phyloP scores from a whole-genome alignment of 306 rosid species.

The Cucumis sativus region DNA sequence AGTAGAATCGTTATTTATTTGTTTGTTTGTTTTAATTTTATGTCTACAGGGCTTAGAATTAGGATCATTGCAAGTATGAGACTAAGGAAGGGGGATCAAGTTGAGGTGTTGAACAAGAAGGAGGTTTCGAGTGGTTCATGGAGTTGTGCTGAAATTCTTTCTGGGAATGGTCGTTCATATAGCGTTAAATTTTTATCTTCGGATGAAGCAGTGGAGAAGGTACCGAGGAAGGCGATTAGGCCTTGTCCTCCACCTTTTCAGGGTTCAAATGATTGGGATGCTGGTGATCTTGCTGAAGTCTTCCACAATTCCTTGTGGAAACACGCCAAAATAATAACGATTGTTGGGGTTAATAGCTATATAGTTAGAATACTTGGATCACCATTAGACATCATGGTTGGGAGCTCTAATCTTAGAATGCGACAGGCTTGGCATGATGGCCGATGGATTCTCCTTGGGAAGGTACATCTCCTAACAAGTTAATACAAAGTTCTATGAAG shows the following conservation, averaged over 20 bases:
- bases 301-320: conserved; percentile 54
- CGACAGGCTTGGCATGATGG: conserved; percentile 52
- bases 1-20: neutral
- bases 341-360: conserved; percentile 24
- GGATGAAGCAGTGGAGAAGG: conserved; percentile 32
- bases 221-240: conserved; percentile 50
- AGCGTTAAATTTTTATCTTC: conserved; percentile 24
- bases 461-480: conserved; percentile 25
- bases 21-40: neutral
- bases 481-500: neutral
- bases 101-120: conserved; percentile 49
- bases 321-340: conserved; percentile 30
- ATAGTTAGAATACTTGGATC: conserved; percentile 54
- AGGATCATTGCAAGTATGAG: conserved; percentile 28
- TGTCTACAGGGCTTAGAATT: neutral
- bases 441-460: conserved; percentile 42
- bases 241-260: conserved; percentile 44
- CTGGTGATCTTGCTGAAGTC: conserved; percentile 55
- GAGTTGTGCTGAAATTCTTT: conserved; percentile 52
- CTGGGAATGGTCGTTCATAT: conserved; percentile 53
- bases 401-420: conserved; percentile 32
- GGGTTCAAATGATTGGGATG: conserved; percentile 27
- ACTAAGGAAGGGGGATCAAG: conserved; percentile 46
- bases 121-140: conserved; percentile 39
- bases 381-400: conserved; percentile 28